phyloP scores from a whole-genome alignment of 441 rosid species.

The Viola pubescens region DNA sequence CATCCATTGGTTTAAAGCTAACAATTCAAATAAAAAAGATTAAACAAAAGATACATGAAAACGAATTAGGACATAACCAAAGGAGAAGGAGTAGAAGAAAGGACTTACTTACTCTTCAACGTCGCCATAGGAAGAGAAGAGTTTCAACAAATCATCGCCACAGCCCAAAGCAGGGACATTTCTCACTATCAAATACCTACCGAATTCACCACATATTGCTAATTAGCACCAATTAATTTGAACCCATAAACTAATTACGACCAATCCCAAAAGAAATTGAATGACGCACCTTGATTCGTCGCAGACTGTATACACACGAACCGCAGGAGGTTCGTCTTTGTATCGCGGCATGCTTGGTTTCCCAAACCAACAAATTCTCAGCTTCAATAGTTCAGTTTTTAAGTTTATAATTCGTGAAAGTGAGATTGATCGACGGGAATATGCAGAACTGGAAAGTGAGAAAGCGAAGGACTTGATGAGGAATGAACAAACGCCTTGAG shows the following conservation, averaged over 20 bases:
- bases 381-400: neutral
- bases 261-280: neutral
- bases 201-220: neutral
- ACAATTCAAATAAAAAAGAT: conserved; percentile 4
- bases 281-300: conserved; percentile 72
- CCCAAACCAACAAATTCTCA: no score
- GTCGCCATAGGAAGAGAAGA: conserved; percentile 63
- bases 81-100: neutral
- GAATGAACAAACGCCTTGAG: no score
- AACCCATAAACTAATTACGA: neutral
- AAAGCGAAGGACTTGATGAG: no score
- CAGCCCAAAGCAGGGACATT: conserved; percentile 84
- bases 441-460: no score
- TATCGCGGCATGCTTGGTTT: conserved; percentile 42
- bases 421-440: neutral
- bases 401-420: neutral
- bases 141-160: conserved; percentile 60
- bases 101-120: conserved; percentile 62
- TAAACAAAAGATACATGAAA: neutral
- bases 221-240: neutral
- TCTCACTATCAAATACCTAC: conserved; percentile 68
- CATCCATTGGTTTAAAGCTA: conserved; percentile 94
- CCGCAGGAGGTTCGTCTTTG: conserved; percentile 57
- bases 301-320: conserved; percentile 75
- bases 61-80: neutral